Percentiles rank a stretch among this genome's conserved stretches.
Conservation (phyloP, 2,329 filamentous ascomycete genomes). For the Talaromyces piceae region DNA sequence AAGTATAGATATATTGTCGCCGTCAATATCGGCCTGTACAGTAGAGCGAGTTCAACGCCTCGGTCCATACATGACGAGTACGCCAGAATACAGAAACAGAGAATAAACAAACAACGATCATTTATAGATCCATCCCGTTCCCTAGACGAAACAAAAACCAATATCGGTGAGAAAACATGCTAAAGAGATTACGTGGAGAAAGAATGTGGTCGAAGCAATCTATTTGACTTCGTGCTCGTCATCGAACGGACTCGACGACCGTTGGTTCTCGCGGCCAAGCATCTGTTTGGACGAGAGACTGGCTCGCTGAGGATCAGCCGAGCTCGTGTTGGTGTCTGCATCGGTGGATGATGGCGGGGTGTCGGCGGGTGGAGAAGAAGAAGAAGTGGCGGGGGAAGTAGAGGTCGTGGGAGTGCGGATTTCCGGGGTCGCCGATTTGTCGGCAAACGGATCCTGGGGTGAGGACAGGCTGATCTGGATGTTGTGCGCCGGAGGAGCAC, state of each 20-base stretch:
- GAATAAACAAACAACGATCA: background rate
- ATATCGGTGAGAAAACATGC: background rate
- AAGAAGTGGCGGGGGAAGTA: conserved; percentile 3
- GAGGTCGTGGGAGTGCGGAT: conserved; percentile 1
- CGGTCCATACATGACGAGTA: background rate
- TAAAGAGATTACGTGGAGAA: background rate
- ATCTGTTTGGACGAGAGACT: conserved; percentile 25
- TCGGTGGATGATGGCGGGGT: conserved; percentile 8
- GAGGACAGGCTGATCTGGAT: conserved; percentile 8
- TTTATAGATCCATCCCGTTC: background rate
- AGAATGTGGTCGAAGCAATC: no score
- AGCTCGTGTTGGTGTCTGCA: conserved; percentile 4
- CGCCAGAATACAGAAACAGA: background rate
- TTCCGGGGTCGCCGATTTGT: conserved; percentile 8
- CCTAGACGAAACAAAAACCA: background rate
- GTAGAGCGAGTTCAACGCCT: background rate
- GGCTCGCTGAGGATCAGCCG: background rate
- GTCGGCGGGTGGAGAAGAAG: conserved; percentile 14
- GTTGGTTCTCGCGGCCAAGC: conserved; percentile 9
- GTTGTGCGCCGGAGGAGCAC: conserved; percentile 17
- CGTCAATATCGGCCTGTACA: background rate
- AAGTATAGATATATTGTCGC: background rate
- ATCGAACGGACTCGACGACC: conserved; percentile 10
- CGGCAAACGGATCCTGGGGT: conserved; percentile 14
- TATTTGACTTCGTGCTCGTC: conserved; percentile 13